Conservation (phyloP, 148 eudicot genomes). For the Polygonum aviculare region DNA sequence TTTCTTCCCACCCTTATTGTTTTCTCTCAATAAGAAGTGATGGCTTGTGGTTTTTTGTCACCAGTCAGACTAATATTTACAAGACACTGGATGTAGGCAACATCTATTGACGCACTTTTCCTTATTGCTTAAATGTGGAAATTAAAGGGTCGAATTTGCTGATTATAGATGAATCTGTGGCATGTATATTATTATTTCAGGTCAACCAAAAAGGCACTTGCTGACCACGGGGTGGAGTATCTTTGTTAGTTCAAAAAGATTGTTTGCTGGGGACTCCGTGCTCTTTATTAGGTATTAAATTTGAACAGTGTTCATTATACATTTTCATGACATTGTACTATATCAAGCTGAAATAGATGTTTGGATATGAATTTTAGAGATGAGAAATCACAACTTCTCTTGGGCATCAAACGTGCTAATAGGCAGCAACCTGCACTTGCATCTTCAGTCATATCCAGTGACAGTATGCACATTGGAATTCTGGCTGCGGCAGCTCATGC, state of each 20-base stretch:
- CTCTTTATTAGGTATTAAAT: constrained; percentile 71
- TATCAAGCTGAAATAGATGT: background rate
- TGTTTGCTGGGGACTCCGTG: constrained; percentile 89
- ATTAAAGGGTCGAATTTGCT: background rate
- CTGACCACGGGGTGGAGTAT: constrained; percentile 98
- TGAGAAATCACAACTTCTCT: constrained; percentile 87
- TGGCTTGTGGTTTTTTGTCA: background rate
- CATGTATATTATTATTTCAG: constrained; percentile 32
- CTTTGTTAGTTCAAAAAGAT: constrained; percentile 86
- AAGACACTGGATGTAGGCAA: background rate
- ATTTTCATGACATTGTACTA: background rate
- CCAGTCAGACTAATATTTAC: background rate
- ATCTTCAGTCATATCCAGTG: constrained; percentile 97
- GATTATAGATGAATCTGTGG: background rate
- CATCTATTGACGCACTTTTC: background rate
- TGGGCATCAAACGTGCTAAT: constrained; percentile 80
- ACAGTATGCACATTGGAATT: constrained; percentile 98
- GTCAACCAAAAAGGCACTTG: constrained; percentile 95
- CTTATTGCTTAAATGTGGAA: background rate
- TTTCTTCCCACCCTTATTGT: constrained; percentile 14
- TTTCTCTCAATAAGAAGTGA: background rate
- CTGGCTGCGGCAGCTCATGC: constrained; percentile 99
- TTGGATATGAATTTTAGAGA: constrained; percentile 44
- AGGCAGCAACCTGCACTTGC: constrained; percentile 94
- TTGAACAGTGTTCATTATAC: background rate